Conservation (phyloP, 129 eudicot genomes). For the Artemisia argyi region DNA sequence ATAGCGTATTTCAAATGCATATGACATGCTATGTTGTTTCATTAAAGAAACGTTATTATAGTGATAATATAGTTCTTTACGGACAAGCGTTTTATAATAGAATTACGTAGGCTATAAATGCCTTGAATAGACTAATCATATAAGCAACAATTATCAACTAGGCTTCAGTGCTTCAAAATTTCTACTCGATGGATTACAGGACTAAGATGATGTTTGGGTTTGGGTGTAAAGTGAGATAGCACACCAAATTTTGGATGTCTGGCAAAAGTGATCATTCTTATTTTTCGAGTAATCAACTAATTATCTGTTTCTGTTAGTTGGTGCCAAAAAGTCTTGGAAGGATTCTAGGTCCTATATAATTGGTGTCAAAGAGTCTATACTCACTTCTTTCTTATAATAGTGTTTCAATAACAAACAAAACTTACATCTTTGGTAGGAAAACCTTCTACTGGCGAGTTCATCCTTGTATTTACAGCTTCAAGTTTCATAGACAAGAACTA, state of each 20-base stretch:
- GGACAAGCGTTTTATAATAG: not conserved
- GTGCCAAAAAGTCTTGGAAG: no score
- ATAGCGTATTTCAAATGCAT: no score
- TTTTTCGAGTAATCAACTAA: not conserved
- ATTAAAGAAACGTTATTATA: not conserved
- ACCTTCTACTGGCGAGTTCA: constrained; percentile 56
- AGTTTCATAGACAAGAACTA: constrained; percentile 98
- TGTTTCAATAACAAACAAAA: not conserved
- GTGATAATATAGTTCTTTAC: not conserved
- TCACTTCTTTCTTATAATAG: not conserved
- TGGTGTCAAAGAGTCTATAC: not conserved
- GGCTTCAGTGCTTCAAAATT: not conserved
- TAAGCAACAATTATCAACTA: not conserved
- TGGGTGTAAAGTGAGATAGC: not conserved
- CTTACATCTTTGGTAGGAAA: constrained; percentile 74
- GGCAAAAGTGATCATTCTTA: constrained; percentile 9
- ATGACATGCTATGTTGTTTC: no score
- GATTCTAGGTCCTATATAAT: no score
- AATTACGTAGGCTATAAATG: not conserved
- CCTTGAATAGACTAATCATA: not conserved
- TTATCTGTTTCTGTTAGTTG: no score
- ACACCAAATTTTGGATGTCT: not conserved
- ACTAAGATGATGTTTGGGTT: not conserved
- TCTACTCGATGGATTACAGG: not conserved
- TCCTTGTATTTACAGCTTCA: constrained; percentile 84